Base-by-base conservation (phyloP, 139 green algal genomes). In the Micractinium conductrix region DNA sequence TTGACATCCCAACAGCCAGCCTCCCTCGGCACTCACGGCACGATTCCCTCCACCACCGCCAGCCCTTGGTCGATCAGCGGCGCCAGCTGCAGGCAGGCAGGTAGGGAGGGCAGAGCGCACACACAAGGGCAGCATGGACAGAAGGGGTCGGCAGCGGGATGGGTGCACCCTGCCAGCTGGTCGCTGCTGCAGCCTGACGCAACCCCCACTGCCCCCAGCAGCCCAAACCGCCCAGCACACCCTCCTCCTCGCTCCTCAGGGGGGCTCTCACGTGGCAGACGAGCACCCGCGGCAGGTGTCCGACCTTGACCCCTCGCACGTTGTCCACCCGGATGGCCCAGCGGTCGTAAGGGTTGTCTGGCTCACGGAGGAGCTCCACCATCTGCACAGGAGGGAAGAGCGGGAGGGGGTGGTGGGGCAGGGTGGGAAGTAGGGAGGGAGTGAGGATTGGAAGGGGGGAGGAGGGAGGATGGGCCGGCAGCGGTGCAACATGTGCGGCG, bases 311-410 rank as follows among this genome's bases (percentile, higher is more conserved):
- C 24, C 78, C 78, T 28, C 78, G 78, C 38, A 95, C 84, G 74
- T 95, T 95, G 76, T 94, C 88, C 38, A 95, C 92, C 1, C 85
- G 78, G 53, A 95, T 86, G 24, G 92, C 92, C 79, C 91, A 92
- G 55, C 48, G 21, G 43, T 95, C 92, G 68, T 95, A 94, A 0
- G 85, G 85, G 78, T 95, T 95, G 33, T 90, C 22, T 0, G 90
- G 92, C 81, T 95, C 91, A 0, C 92, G 73, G 0, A 86, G 67
- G 24, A 95, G 87, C 38, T 79, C 70, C 4, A 95, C 91, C 87
- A 92, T 92, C 90, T 93, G 83, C 74, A 78, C 8, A 9, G 33
- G 38, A 50, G n/a, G 38, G 28, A 16, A 37, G 48, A 24, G 43
- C 30, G 22, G 44, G 17, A 65, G 43, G 14, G 9, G 50, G 35